phyloP scores from a whole-genome alignment of 305 asterid species.

The Fraxinus floribunda region DNA sequence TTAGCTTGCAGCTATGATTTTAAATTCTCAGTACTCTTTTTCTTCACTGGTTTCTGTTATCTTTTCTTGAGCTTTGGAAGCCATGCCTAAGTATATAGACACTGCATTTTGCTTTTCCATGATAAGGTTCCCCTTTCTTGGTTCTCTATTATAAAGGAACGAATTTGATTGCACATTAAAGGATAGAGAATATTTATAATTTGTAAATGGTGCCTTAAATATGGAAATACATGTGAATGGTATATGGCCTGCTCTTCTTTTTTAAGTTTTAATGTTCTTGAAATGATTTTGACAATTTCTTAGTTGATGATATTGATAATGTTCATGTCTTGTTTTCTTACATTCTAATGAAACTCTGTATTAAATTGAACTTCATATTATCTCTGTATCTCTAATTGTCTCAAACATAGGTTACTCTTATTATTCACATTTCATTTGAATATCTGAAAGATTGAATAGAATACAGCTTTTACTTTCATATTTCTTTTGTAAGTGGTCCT shows the following conservation, averaged over 20 bases:
- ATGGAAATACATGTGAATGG: not conserved
- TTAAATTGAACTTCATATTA: not conserved
- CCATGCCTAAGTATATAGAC: not conserved
- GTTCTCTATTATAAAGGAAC: not conserved
- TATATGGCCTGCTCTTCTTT: not conserved
- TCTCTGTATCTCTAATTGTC: not conserved
- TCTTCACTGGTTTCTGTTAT: not conserved
- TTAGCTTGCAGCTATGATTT: not conserved
- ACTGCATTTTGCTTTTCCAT: not conserved
- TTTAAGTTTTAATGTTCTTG: not conserved
- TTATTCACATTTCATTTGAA: not conserved
- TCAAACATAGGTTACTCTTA: not conserved
- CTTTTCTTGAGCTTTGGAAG: not conserved
- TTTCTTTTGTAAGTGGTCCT: not conserved
- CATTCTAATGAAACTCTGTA: not conserved
- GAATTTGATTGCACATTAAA: not conserved
- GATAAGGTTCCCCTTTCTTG: slow-evolving; percentile 1
- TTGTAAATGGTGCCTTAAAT: not conserved
- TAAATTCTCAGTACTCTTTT: not conserved
- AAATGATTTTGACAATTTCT: not conserved
- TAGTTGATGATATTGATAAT: not conserved
- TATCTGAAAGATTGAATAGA: not conserved
- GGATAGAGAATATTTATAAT: not conserved
- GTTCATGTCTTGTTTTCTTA: not conserved
- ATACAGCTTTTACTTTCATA: not conserved